phyloP scores from a whole-genome alignment of 1,284 basidiomycete genomes.

The Trichosporon asahii region DNA sequence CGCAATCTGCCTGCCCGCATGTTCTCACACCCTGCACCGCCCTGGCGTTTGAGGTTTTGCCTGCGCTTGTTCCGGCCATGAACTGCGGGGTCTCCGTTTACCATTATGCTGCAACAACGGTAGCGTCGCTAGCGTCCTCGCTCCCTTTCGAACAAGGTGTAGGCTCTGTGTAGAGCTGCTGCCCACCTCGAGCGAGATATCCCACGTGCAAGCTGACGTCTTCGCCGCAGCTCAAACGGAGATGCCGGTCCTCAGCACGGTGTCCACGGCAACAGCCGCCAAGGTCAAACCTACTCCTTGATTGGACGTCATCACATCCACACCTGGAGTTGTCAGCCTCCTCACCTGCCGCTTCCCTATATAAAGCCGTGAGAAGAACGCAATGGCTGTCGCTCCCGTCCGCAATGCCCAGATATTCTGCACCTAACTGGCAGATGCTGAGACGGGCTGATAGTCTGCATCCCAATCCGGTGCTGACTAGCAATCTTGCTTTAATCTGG shows the following conservation, averaged over 20 bases:
- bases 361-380: not conserved
- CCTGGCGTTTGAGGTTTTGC: not conserved
- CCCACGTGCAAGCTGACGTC: not conserved
- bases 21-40: constrained; percentile 1
- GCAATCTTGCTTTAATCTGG: too few species aligned
- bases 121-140: not conserved
- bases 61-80: not conserved
- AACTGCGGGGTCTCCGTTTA: not conserved
- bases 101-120: not conserved
- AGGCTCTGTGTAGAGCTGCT: too few species aligned
- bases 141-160: not conserved
- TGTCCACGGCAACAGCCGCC: constrained; percentile 9
- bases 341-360: not conserved
- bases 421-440: not conserved
- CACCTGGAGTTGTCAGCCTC: not conserved
- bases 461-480: too few species aligned
- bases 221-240: not conserved
- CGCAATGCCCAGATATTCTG: not conserved
- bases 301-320: not conserved
- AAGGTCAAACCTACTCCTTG: not conserved
- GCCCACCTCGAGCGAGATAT: not conserved
- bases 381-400: not conserved
- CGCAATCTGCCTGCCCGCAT: not conserved
- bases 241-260: not conserved
- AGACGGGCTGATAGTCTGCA: not conserved